Base-by-base conservation (phyloP, 208 protist species). In the Crithidia expoeki region DNA sequence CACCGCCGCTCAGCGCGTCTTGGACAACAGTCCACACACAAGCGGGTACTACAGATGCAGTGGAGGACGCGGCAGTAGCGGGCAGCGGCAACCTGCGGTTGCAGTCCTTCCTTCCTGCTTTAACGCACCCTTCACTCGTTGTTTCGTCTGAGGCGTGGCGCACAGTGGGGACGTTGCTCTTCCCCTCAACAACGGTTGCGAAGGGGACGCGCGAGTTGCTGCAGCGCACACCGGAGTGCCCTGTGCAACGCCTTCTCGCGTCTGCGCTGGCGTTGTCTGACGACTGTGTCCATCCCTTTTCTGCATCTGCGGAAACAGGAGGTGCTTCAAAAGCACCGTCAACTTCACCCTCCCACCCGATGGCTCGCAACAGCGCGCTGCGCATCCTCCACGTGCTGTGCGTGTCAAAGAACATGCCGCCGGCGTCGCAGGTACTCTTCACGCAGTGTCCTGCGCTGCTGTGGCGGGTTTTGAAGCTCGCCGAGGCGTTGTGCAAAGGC, bases 371-470 rank as follows among this genome's bases (percentile, higher is more conserved):
- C 44, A 62, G 46, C 33, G 72, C 64, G 11, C 36, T 77, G 56
- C 72, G 58, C 12, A 52, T 72, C 4, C 72, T 77, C 28, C 72
- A 77, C 40, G 50, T 66, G 1, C 63, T 77, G 17, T 77, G 72
- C 58, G 36, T 56, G 16, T 70, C 72, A 1, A 70, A 49, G 23
- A 40, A 67, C 36, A 23, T 77, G 6, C 64, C 72, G 16, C 63
- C 64, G 12, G 19, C 57, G 9, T 68, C 71, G 12, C 79, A 81
- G 50, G 14, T 42, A 36, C 76, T 78, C 63, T 86, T 81, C 68
- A 72, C 69, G 2, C 75, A 83, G 56, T 88, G 82, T 21, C 85
- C 85, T 2, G 85, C 85, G 23, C 46, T 91, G 28, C 76, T 91
- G 34, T 88, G 85, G 62, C 80, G 80, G 14, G 62, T 91, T 17